A percentile compares a stretch with the other conserved stretches of the same genome.
phyloP scores from a whole-genome alignment of 2,329 filamentous ascomycete species.

The Penicillium occitanis region DNA sequence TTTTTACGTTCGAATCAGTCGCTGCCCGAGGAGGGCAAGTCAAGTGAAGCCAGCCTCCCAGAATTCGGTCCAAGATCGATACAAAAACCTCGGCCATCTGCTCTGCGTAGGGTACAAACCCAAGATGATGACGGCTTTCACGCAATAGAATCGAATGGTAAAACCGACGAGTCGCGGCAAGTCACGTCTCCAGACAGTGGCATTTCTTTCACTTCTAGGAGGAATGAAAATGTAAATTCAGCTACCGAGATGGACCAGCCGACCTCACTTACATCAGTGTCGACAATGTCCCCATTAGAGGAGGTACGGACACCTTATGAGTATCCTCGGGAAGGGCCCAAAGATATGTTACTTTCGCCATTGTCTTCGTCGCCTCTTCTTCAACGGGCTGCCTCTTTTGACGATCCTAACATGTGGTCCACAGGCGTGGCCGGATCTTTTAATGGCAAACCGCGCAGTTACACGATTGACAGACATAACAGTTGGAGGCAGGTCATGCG shows the following conservation, averaged over 20 bases:
- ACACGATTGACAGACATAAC: slow-evolving; percentile 35
- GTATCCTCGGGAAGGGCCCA: slow-evolving; percentile 32
- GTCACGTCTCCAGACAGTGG: slow-evolving; percentile 30
- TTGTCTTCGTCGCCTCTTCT: slow-evolving; percentile 40
- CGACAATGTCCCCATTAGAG: slow-evolving; percentile 44
- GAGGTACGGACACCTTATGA: slow-evolving; percentile 46
- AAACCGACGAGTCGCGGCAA: slow-evolving; percentile 28
- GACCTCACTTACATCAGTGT: slow-evolving; percentile 46
- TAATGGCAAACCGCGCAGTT: slow-evolving; percentile 38
- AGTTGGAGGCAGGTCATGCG: slow-evolving; percentile 38
- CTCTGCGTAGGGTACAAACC: slow-evolving; percentile 37
- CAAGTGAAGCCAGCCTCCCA: slow-evolving; percentile 44
- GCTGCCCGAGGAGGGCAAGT: slow-evolving; percentile 40
- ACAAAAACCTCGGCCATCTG: slow-evolving; percentile 36
- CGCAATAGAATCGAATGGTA: slow-evolving; percentile 25
- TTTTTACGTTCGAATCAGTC: slow-evolving; percentile 43
- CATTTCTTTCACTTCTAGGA: slow-evolving; percentile 23
- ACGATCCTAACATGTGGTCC: slow-evolving; percentile 45
- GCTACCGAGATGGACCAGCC: slow-evolving; percentile 37
- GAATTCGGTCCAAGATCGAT: slow-evolving; percentile 28
- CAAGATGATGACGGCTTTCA: slow-evolving; percentile 32
- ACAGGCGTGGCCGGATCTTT: slow-evolving; percentile 32
- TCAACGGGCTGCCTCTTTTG: slow-evolving; percentile 39
- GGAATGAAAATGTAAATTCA: slow-evolving; percentile 28
- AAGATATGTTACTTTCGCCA: slow-evolving; percentile 40